Base-by-base conservation (phyloP, 2,329 filamentous ascomycete genomes). In the Penicillium oxalicum region DNA sequence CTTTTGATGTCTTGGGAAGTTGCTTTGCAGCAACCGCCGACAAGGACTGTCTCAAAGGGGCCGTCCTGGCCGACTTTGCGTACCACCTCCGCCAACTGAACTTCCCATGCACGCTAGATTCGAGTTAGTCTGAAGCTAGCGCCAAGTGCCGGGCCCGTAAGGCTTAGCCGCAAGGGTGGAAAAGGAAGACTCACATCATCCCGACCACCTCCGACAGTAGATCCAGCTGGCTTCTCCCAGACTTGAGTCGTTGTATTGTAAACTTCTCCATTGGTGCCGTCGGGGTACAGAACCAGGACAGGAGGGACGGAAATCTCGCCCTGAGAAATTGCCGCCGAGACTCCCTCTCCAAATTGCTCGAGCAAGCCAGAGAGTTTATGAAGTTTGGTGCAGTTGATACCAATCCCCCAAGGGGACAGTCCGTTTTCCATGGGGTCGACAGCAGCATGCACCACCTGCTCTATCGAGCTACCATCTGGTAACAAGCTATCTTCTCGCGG, bases 231-330 rank as follows among this genome's bases (percentile, higher is more conserved):
- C 49, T 59, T 66, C 53, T 64, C 77, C 84, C 84, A 87, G 45
- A 67, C 70, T 59, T 84, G 78, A 5, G 80, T 82, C 0, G 65
- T 68, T 1, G 82, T 83, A 62, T 87, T 80, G 66, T 87, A 87
- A 0, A 83, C 75, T 65, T 86, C 80, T 0, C 81, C 82, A 40
- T 81, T 82, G 1, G 84, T 86, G 0, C 83, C 83, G 62, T 87
- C 84, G 0, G 84, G 84, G 61, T 86, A 87, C 13, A 87, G 57
- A 4, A 87, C 77, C 45, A 87, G 64, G 18, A 71, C 73, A 1
- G 82, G 82, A 11, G 45, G 41, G 43, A 44, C 44, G 25, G 47
- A 49, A 3, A 49, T 24, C 38, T 43, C 29, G 5, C 50, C 54
- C 24, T 42, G 26, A 12, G 45, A 11, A 37, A 56, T 32, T n/a